Evolutionary conservation across 768 basidiomycete species (phyloP).

Genomic region (Austroboletus festivus): DNA sequence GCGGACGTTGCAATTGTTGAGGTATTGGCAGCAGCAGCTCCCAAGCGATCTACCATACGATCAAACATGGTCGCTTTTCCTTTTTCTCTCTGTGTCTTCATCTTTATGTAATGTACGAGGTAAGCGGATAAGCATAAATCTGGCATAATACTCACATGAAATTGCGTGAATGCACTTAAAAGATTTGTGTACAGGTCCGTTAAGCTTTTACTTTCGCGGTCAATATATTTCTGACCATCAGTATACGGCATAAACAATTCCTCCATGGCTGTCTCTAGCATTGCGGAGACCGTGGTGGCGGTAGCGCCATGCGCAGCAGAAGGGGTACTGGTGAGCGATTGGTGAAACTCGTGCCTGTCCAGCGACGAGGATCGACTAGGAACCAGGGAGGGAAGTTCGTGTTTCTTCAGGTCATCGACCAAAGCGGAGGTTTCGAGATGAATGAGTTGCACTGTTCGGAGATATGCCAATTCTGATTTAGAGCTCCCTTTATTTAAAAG

Average conservation of each 20-base stretch:
- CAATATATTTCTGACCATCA: conserved; percentile 88
- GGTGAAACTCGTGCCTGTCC: conserved; percentile 59
- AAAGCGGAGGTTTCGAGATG: conserved; percentile 74
- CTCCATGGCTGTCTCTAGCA: conserved; percentile 96
- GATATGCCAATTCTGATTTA: conserved; percentile 85
- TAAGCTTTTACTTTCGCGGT: conserved; percentile 84
- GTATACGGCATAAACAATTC: conserved; percentile 94
- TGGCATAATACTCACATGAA: conserved; percentile 58
- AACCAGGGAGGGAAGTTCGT: conserved; percentile 73
- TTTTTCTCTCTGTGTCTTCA: conserved; percentile 53
- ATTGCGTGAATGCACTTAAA: conserved; percentile 75
- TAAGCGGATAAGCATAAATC: conserved; percentile 1
- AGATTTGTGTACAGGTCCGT: conserved; percentile 73
- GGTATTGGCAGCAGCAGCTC: conserved; percentile 68
- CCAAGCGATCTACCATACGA: conserved; percentile 83
- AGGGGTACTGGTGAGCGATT: conserved; percentile 44
- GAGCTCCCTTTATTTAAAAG: conserved; percentile 71
- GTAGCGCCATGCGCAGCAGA: conserved; percentile 42
- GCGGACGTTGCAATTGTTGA: conserved; percentile 56
- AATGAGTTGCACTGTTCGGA: conserved; percentile 86
- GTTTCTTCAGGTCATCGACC: conserved; percentile 88
- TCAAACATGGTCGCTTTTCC: conserved; percentile 82
- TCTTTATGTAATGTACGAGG: conserved; percentile 29
- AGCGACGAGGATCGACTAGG: conserved; percentile 56
- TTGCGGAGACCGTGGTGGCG: conserved; percentile 56